A percentile compares a stretch with the other conserved stretches of the same genome.
Evolutionary conservation across 2,329 filamentous ascomycete genomes (phyloP).

Genomic region (Talaromyces marneffei): DNA sequence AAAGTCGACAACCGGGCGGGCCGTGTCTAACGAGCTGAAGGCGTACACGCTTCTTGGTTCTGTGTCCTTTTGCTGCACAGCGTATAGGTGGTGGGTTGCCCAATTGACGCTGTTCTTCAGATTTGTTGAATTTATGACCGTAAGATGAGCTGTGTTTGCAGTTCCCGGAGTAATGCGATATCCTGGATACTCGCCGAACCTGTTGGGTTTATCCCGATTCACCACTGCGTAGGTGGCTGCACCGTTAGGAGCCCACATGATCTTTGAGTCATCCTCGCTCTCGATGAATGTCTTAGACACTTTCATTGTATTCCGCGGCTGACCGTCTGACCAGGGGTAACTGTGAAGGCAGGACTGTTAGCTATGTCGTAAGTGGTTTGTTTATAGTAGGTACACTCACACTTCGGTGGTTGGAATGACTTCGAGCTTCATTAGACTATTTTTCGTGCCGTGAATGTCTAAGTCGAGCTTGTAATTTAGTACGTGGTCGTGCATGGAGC

Average conservation of each 20-base stretch:
- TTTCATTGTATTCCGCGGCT: slow-evolving; percentile 34
- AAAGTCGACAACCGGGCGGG: no score
- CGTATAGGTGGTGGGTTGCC: background rate
- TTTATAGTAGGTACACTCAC: no score
- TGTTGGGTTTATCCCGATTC: slow-evolving; percentile 33
- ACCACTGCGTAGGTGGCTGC: slow-evolving; percentile 35
- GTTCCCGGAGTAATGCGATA: slow-evolving; percentile 36
- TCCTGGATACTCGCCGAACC: slow-evolving; percentile 36
- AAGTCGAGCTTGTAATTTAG: slow-evolving; percentile 34
- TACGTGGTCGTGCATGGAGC: slow-evolving; percentile 36
- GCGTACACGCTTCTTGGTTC: no score
- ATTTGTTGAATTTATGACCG: background rate
- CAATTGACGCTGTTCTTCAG: background rate
- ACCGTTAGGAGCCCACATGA: slow-evolving; percentile 35
- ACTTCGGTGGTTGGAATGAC: no score
- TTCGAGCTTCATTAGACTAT: slow-evolving; percentile 18
- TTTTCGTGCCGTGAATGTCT: slow-evolving; percentile 28
- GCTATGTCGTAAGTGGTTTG: no score
- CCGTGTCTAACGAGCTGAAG: no score
- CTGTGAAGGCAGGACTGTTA: no score
- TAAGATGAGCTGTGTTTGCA: background rate
- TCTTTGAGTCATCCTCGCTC: slow-evolving; percentile 19
- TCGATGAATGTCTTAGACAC: slow-evolving; percentile 23
- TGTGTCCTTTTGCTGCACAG: no score
- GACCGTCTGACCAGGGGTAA: slow-evolving; percentile 9